Conservation (phyloP, 768 basidiomycete species). For the Calocera cornea region DNA sequence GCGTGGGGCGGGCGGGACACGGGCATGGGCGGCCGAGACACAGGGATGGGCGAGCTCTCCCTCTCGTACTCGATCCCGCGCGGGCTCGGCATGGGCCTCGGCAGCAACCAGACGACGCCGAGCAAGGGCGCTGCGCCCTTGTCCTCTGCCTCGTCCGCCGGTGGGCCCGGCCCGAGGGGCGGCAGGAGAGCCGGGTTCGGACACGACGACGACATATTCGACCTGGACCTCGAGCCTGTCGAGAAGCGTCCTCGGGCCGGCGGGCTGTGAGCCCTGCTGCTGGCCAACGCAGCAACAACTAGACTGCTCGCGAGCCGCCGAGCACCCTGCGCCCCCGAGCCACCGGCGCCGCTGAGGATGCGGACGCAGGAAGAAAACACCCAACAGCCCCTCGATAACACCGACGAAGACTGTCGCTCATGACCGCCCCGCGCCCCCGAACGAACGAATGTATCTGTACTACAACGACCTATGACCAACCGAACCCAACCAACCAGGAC, state of each 20-base stretch:
- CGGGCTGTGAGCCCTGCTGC: background rate
- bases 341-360: too few relatives aligned
- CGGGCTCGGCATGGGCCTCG: background rate
- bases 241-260: background rate
- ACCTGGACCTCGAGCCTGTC: constrained; percentile 39
- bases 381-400: too few relatives aligned
- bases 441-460: too few relatives aligned
- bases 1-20: background rate
- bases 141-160: constrained; percentile 6
- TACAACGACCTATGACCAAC: too few relatives aligned
- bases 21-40: background rate
- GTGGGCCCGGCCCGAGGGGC: constrained; percentile 9
- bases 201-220: constrained; percentile 55
- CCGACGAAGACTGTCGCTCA: too few relatives aligned
- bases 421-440: too few relatives aligned
- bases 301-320: background rate
- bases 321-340: too few relatives aligned
- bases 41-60: background rate
- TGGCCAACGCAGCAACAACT: background rate
- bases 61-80: background rate
- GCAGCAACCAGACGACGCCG: background rate
- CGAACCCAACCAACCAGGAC: too few relatives aligned
- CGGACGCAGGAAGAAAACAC: too few relatives aligned
- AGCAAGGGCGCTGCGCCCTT: background rate
- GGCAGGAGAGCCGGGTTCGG: constrained; percentile 5